Evolutionary conservation across 768 basidiomycete genomes (phyloP).

Genomic region (Mycena epipterygia): DNA sequence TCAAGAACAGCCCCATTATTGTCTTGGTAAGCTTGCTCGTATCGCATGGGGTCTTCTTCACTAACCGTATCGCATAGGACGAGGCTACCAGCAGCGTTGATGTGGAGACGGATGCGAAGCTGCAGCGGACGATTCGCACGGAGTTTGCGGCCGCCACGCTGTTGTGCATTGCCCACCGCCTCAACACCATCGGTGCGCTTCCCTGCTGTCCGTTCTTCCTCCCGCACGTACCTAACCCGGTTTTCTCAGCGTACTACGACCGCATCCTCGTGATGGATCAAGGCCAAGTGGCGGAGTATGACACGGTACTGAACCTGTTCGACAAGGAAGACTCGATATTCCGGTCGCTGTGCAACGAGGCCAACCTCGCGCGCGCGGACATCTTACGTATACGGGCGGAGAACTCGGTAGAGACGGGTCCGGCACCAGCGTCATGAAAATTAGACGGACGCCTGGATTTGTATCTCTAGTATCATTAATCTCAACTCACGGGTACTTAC

Average conservation of each 20-base stretch:
- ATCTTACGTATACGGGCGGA: conserved; percentile 64
- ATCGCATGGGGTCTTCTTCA: not conserved
- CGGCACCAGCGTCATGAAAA: not conserved
- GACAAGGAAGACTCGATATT: conserved; percentile 76
- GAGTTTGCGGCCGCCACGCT: conserved; percentile 70
- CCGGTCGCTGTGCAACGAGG: conserved; percentile 78
- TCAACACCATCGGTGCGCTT: conserved; percentile 68
- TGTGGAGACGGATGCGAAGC: conserved; percentile 70
- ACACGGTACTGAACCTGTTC: conserved; percentile 77
- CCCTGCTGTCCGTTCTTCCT: not conserved
- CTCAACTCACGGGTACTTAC: too few relatives aligned
- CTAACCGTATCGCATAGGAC: conserved; percentile 54
- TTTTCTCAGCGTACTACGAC: conserved; percentile 69
- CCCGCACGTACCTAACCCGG: conserved; percentile 18
- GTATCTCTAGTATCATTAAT: too few relatives aligned
- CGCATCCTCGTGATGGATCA: conserved; percentile 80
- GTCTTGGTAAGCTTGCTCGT: conserved; percentile 56
- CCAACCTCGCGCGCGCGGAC: conserved; percentile 66
- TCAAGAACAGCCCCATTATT: conserved; percentile 72
- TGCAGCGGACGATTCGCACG: conserved; percentile 74
- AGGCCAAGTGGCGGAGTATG: conserved; percentile 79
- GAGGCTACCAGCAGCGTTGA: conserved; percentile 76
- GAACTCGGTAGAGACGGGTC: not conserved
- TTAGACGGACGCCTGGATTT: too few relatives aligned
- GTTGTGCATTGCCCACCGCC: conserved; percentile 68